Evolutionary conservation across 306 rosid genomes (phyloP).

Genomic region (Pachyrhizus erosus): DNA sequence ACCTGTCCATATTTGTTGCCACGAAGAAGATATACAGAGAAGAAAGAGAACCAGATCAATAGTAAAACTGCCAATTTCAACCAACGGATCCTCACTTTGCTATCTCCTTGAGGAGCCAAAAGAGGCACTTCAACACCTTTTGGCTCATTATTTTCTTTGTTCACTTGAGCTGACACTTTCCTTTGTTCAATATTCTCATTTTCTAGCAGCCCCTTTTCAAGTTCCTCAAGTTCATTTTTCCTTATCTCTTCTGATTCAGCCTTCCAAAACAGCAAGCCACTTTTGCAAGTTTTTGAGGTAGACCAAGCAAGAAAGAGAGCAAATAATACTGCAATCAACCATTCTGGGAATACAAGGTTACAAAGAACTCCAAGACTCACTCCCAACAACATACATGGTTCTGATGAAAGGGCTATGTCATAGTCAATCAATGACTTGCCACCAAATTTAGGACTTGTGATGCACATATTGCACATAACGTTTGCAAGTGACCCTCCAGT

Average conservation of each 20-base stretch:
- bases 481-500: constrained; percentile 93
- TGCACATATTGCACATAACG: constrained; percentile 59
- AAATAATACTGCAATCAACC: constrained; percentile 75
- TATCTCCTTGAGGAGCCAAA: constrained; percentile 39
- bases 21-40: constrained; percentile 75
- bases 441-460: constrained; percentile 51
- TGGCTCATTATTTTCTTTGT: constrained; percentile 41
- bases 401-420: constrained; percentile 80
- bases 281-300: constrained; percentile 71
- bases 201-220: constrained; percentile 49
- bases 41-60: constrained; percentile 83
- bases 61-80: constrained; percentile 68
- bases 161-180: constrained; percentile 19
- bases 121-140: constrained; percentile 54
- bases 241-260: constrained; percentile 63
- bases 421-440: constrained; percentile 71
- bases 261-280: constrained; percentile 67
- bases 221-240: constrained; percentile 42
- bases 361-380: constrained; percentile 89
- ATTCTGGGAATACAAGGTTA: constrained; percentile 86
- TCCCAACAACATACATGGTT: constrained; percentile 87
- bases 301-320: constrained; percentile 89
- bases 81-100: constrained; percentile 60
- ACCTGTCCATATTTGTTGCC: constrained; percentile 80
- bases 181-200: constrained; percentile 35